Evolutionary conservation across 2,329 filamentous ascomycete species (phyloP).

Genomic region (Cladosporium sp.): DNA sequence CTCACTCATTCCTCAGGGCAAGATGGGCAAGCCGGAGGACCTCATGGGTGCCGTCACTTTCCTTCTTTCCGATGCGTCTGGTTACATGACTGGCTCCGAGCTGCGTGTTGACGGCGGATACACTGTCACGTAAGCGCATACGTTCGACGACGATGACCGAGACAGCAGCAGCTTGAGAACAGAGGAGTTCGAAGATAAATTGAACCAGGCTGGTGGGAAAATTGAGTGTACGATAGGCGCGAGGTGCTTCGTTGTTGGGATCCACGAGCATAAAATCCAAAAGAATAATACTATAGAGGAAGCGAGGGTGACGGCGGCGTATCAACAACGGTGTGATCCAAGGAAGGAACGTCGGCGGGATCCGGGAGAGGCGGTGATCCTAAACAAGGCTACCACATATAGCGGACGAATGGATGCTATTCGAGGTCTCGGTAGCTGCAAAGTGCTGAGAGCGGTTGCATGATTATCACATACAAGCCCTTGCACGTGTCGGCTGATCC

Average conservation of each 20-base stretch:
- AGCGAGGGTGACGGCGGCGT: too few species aligned
- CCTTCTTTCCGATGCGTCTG: slow-evolving; percentile 72
- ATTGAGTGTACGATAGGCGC: background rate
- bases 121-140: slow-evolving; percentile 34
- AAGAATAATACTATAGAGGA: too few species aligned
- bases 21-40: slow-evolving; percentile 89
- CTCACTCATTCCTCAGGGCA: slow-evolving; percentile 83
- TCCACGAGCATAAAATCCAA: too few species aligned
- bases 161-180: background rate
- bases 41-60: slow-evolving; percentile 91
- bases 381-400: too few species aligned
- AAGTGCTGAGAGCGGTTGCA: too few species aligned
- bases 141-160: background rate
- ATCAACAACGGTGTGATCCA: too few species aligned
- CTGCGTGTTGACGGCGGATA: slow-evolving; percentile 41
- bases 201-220: background rate
- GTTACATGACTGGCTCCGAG: slow-evolving; percentile 60
- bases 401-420: too few species aligned
- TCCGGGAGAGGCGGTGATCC: too few species aligned
- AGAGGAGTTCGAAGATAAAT: background rate
- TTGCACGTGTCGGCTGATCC: too few species aligned
- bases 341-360: too few species aligned
- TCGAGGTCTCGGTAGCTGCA: too few species aligned
- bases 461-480: too few species aligned
- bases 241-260: background rate